phyloP scores from a whole-genome alignment of 2,329 filamentous ascomycete genomes.

The Epichloe amarillans region DNA sequence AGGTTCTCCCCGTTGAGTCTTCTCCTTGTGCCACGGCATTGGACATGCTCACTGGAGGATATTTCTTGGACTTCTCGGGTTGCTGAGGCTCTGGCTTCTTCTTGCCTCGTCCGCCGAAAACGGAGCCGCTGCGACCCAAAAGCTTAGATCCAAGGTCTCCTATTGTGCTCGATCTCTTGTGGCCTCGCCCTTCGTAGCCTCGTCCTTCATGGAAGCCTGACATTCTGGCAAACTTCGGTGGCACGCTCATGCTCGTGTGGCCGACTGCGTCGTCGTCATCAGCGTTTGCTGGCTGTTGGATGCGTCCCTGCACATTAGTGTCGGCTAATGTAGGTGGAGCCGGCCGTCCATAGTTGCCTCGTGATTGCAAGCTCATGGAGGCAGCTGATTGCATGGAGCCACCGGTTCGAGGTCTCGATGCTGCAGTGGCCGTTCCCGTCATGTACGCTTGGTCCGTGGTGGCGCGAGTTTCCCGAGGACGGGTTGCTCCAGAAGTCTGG shows the following conservation, averaged over 20 bases:
- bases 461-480: constrained; percentile 23
- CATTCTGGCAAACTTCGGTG: constrained; percentile 43
- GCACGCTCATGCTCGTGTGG: constrained; percentile 47
- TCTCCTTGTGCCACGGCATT: constrained; percentile 50
- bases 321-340: constrained; percentile 75
- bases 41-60: constrained; percentile 87
- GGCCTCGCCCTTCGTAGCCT: constrained; percentile 35
- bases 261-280: constrained; percentile 58
- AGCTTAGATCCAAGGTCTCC: constrained; percentile 73
- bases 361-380: constrained; percentile 53
- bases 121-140: constrained; percentile 69
- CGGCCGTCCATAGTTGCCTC: constrained; percentile 68
- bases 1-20: constrained; percentile 38
- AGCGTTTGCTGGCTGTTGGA: constrained; percentile 55
- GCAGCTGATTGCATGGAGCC: constrained; percentile 60
- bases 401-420: constrained; percentile 60
- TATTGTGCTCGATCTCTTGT: constrained; percentile 63
- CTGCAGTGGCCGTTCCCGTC: constrained; percentile 27
- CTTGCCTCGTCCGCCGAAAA: constrained; percentile 54
- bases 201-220: constrained; percentile 43
- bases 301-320: constrained; percentile 78
- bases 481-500: constrained; percentile 22
- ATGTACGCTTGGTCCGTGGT: constrained; percentile 28
- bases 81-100: constrained; percentile 31
- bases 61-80: constrained; percentile 54